Evolutionary conservation across 139 green algal genomes (phyloP).

Genomic region (Edaphochlamys debaryana): DNA sequence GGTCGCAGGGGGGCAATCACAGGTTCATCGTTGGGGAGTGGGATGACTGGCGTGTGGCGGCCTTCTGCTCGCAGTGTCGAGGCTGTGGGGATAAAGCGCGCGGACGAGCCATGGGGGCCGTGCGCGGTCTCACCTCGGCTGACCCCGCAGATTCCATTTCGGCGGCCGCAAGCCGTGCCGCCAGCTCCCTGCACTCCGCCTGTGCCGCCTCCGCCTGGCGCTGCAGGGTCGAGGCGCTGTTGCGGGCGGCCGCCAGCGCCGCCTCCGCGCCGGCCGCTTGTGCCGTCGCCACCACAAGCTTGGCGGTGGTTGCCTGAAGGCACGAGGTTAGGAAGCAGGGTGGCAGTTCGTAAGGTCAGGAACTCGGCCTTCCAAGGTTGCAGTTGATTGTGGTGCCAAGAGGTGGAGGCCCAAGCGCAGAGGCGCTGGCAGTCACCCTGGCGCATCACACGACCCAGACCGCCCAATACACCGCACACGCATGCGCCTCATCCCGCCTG

Average conservation of each 20-base stretch:
- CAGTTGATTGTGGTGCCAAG: no score
- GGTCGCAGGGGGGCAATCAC: no score
- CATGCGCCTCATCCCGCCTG: background rate
- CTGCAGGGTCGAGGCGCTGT: slow-evolving; percentile 37
- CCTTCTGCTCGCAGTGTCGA: no score
- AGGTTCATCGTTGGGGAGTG: no score
- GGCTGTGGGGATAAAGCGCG: no score
- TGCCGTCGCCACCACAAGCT: slow-evolving; percentile 10
- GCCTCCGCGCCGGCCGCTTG: slow-evolving; percentile 28
- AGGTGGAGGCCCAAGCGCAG: no score
- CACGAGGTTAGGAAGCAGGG: background rate
- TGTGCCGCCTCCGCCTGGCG: slow-evolving; percentile 29
- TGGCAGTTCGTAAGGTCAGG: no score
- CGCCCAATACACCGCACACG: background rate
- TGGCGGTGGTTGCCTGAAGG: background rate
- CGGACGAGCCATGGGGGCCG: no score
- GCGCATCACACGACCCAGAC: no score
- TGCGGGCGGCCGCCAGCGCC: background rate
- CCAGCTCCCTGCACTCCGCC: slow-evolving; percentile 40
- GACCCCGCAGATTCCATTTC: slow-evolving; percentile 48
- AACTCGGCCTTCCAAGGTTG: no score
- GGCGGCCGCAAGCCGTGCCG: slow-evolving; percentile 33
- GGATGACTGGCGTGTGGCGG: background rate
- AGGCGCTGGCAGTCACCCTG: no score
- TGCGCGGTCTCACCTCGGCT: slow-evolving; percentile 11